A percentile compares a stretch with the other conserved stretches of the same genome.
Conservation (phyloP, 2,329 filamentous ascomycete genomes). For the Immersiporthe knoxdaviesiana region DNA sequence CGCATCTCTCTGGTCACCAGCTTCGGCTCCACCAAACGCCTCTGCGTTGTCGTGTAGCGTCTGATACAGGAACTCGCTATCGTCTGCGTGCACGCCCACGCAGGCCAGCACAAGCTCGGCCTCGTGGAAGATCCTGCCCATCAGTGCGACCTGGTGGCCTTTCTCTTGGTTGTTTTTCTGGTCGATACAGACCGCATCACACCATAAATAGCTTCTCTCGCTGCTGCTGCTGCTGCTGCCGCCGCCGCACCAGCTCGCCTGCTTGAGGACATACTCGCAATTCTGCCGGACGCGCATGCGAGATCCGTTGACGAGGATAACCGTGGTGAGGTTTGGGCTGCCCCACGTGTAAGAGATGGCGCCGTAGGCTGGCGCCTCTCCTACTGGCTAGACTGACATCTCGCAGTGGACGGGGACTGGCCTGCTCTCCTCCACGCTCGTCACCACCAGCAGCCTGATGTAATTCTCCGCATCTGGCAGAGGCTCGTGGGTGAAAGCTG, state of each 20-base stretch:
- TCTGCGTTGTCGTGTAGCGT: neutral
- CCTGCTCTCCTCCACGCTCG: neutral
- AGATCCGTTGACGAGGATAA: constrained; percentile 3
- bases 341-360: constrained; percentile 23
- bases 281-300: constrained; percentile 5
- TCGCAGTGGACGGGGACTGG: constrained; percentile 1
- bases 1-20: neutral
- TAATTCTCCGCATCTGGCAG: neutral
- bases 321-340: neutral
- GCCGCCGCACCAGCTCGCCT: neutral
- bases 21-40: no score
- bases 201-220: neutral
- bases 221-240: no score
- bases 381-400: neutral
- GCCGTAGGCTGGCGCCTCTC: neutral
- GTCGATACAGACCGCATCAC: constrained; percentile 25
- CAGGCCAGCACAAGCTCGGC: constrained; percentile 19
- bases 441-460: neutral
- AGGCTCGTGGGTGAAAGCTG: neutral
- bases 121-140: constrained; percentile 16
- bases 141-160: constrained; percentile 5
- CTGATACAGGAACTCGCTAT: constrained; percentile 14
- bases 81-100: constrained; percentile 15
- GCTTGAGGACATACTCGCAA: constrained; percentile 19
- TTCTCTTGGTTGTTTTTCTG: constrained; percentile 16